Evolutionary conservation across 2,329 filamentous ascomycete species (phyloP), one percentile per base, ranked within the genome.

Genomic region (Septoria petroselini): DNA sequence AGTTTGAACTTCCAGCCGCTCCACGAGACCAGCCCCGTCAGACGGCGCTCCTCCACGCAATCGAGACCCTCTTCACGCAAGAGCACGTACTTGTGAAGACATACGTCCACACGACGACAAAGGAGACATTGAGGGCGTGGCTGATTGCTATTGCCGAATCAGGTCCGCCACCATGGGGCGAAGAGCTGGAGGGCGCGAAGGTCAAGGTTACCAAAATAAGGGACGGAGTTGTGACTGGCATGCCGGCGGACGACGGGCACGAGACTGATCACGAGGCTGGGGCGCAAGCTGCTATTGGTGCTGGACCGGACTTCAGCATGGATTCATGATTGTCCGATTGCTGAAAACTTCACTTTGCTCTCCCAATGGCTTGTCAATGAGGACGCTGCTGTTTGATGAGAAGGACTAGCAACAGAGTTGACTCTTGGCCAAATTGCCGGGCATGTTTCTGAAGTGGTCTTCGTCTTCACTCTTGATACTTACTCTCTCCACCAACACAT

Each of bases 161-260:
- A n/a, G 7, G 23, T 18, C 23, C 25, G 18, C 27, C 30, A 12
- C 39, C 39, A 7, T 11, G 18, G 14, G 8, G 9, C 3, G 23
- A 25, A 23, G 39, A 41, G 8, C 39, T 41, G 9, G 39, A 41
- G 21, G 27, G 21, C 11, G 30, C 15, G 8, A 29, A 41, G 9
- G n/a, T 41, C 39, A 30, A 41, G 25, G 25, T 41, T 8, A 41
- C 39, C 12, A 41, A 41, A 25, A 15, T 41, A 14, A 25, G 39
- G 6, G n/a, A 41, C 5, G 39, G 39, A 5, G 23, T 17, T 11
- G 23, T 29, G 7, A 11, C 25, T 12, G 25, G 18, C 12, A 4
- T 17, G 7, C 8, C 18, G 8, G 7, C 6, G 11, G 39, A 18
- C 4, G 8, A 18, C 29, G 39, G 23, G 14, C 18, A 30, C 18